These are phyloP conservation scores for Diaporthe australafricana DNA, from an alignment of 2,329 filamentous ascomycete species.

Conservation along the genomic window DNA sequence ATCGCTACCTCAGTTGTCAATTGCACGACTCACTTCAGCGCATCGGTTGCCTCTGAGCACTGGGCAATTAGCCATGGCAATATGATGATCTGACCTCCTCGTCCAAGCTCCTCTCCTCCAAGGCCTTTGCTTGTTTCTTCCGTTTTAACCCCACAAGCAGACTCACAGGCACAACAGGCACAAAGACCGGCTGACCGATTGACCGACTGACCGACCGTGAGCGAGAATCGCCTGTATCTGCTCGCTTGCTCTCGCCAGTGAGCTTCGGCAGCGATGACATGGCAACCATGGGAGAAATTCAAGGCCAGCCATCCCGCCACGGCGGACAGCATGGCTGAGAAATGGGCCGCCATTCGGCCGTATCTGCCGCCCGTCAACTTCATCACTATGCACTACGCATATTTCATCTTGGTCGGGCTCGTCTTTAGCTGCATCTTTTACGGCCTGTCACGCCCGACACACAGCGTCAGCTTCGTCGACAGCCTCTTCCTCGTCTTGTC, in stretches of 20 bases:
- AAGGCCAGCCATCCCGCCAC: constrained; percentile 10
- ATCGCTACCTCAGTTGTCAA: constrained; percentile 3
- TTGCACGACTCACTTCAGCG: constrained; percentile 1
- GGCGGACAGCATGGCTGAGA: constrained; percentile 14
- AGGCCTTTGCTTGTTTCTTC: background rate
- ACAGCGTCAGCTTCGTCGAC: constrained; percentile 70
- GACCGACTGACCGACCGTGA: background rate
- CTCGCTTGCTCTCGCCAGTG: background rate
- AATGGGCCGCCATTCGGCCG: constrained; percentile 26
- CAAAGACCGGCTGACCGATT: background rate
- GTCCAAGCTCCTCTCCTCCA: constrained; percentile 1
- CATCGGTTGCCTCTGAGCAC: constrained; percentile 11
- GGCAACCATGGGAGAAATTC: constrained; percentile 20
- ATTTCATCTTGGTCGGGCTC: constrained; percentile 69
- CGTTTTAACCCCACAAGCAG: too few relatives aligned
- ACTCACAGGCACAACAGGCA: background rate
- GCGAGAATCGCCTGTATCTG: constrained; percentile 1
- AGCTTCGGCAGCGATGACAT: constrained; percentile 12
- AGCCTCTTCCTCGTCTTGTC: constrained; percentile 72
- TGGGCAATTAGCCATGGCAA: background rate
- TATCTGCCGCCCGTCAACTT: constrained; percentile 64
- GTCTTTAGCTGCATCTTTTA: constrained; percentile 71
- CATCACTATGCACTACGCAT: constrained; percentile 73
- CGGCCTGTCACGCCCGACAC: constrained; percentile 61
- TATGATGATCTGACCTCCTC: background rate